phyloP scores from a whole-genome alignment of 2,329 filamentous ascomycete genomes.

The Zasmidium cellare region DNA sequence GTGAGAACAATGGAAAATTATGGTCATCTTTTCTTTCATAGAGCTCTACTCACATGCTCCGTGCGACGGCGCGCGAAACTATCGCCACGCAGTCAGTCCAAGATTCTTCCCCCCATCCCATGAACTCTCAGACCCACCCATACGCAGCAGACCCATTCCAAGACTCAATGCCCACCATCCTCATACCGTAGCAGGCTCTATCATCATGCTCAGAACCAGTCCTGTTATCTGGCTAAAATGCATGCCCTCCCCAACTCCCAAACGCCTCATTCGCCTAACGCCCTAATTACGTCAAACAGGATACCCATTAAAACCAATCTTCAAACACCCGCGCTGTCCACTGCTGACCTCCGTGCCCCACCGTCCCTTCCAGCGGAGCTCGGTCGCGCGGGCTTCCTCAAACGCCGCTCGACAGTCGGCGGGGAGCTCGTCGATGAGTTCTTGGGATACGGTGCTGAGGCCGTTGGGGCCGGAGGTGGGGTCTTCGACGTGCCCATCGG shows the following conservation, averaged over 20 bases:
- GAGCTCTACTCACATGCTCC: no score
- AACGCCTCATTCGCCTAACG: constrained; percentile 38
- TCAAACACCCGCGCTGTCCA: constrained; percentile 47
- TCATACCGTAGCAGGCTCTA: no score
- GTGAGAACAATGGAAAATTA: neutral
- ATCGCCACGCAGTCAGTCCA: no score
- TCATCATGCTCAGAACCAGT: neutral
- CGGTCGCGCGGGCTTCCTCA: constrained; percentile 62
- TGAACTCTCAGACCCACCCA: constrained; percentile 1
- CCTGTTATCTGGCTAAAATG: no score
- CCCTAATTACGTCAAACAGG: constrained; percentile 45
- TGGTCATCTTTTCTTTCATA: no score
- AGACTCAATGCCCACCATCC: no score
- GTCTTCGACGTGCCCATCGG: constrained; percentile 53
- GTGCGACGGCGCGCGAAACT: no score
- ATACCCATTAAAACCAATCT: constrained; percentile 51
- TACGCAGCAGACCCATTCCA: neutral
- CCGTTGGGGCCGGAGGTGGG: constrained; percentile 51
- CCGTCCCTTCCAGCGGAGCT: constrained; percentile 69
- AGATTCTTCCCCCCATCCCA: neutral
- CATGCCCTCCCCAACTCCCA: no score
- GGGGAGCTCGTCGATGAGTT: constrained; percentile 66
- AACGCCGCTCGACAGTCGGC: constrained; percentile 72
- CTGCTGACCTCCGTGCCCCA: constrained; percentile 71
- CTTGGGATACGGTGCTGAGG: constrained; percentile 63